Conservation (phyloP, 176 grass and related monocot species). For the Hordeum vulgare region MorexV3_pseudomolecules_assembly NC_058521.1:252650260-252650759, state of each 20-base stretch:
- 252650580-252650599: conserved; percentile 70
- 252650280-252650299: not conserved
- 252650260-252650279: not conserved
- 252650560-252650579: conserved; percentile 48
- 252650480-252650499: conserved; percentile 19
- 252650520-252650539: conserved; percentile 9
- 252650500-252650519: conserved; percentile 44
- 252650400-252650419: not conserved
- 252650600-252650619: conserved; percentile 80
- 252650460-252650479: conserved; percentile 15
- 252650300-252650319: not conserved
- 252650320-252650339: conserved; percentile 1
- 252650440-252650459: conserved; percentile 8
- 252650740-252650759: conserved; percentile 82
- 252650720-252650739: conserved; percentile 90
- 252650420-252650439: not conserved
- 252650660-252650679: conserved; percentile 94
- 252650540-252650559: conserved; percentile 8
- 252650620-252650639: conserved; percentile 65
- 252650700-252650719: conserved; percentile 95
- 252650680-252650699: conserved; percentile 94
- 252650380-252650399: conserved; percentile 1
- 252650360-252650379: conserved; percentile 8
- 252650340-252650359: not conserved
- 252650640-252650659: conserved; percentile 86